Percentiles rank a stretch among this genome's conserved stretches.
Evolutionary conservation across 2,329 filamentous ascomycete genomes (phyloP).

Genomic region (Beauveria sp.): DNA sequence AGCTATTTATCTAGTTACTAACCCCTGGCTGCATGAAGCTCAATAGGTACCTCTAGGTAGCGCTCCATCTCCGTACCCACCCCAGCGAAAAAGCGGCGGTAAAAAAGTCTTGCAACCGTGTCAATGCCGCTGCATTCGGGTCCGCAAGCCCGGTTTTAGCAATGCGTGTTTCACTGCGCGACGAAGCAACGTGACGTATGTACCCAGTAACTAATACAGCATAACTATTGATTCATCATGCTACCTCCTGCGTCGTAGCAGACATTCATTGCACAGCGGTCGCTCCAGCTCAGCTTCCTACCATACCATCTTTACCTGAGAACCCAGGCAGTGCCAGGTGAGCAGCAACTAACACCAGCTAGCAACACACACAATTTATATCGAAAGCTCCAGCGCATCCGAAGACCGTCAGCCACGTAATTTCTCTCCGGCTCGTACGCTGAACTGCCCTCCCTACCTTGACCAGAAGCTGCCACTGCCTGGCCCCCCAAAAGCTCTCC

Average conservation of each 20-base stretch:
- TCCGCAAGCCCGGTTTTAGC: neutral
- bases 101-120: neutral
- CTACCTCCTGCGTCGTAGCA: neutral
- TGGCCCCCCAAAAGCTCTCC: neutral
- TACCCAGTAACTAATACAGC: too few relatives aligned
- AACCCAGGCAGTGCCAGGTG: neutral
- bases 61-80: neutral
- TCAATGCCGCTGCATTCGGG: neutral
- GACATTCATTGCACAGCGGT: neutral
- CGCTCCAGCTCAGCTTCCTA: neutral
- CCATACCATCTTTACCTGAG: neutral
- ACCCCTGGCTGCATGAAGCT: neutral
- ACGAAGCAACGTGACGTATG: neutral
- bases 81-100: neutral
- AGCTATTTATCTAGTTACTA: neutral
- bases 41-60: too few relatives aligned
- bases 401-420: slow-evolving; percentile 10
- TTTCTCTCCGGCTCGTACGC: slow-evolving; percentile 3
- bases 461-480: neutral
- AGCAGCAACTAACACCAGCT: neutral
- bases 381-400: neutral
- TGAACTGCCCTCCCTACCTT: neutral
- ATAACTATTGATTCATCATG: neutral
- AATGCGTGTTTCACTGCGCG: slow-evolving; percentile 1
- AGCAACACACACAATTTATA: neutral